A percentile compares a stretch with the other conserved stretches of the same genome.
phyloP scores from a whole-genome alignment of 2,329 filamentous ascomycete species.

The Thelonectria blattea region DNA sequence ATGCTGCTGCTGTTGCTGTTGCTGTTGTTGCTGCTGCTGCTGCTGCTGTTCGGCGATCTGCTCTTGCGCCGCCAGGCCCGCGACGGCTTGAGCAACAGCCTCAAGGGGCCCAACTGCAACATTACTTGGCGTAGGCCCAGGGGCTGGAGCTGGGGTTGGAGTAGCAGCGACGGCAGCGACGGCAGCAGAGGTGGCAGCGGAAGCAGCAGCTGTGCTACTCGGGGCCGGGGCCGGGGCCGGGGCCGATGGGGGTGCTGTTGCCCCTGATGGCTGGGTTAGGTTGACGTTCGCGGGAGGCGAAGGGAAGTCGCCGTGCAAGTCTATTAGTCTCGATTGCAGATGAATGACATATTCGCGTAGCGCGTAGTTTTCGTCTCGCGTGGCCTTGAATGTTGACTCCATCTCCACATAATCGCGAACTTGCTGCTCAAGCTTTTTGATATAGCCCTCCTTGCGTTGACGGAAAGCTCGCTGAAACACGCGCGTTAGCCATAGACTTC shows the following conservation, averaged over 20 bases:
- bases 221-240: slow-evolving; percentile 23
- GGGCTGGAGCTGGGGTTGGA: slow-evolving; percentile 17
- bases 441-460: slow-evolving; percentile 96
- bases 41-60: slow-evolving; percentile 46
- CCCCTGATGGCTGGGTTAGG: slow-evolving; percentile 50
- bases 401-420: slow-evolving; percentile 80
- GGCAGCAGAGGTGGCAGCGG: slow-evolving; percentile 35
- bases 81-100: slow-evolving; percentile 57
- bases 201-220: slow-evolving; percentile 17
- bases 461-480: slow-evolving; percentile 83
- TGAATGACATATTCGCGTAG: slow-evolving; percentile 92
- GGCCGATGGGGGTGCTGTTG: background rate
- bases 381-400: slow-evolving; percentile 77
- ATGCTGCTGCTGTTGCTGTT: slow-evolving; percentile 42
- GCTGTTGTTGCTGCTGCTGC: slow-evolving; percentile 8
- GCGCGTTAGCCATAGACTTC: slow-evolving; percentile 32
- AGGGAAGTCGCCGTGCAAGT: slow-evolving; percentile 82
- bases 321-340: slow-evolving; percentile 84
- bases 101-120: slow-evolving; percentile 50
- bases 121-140: slow-evolving; percentile 36
- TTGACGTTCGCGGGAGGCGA: slow-evolving; percentile 83
- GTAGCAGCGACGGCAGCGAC: background rate
- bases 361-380: slow-evolving; percentile 88
- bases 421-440: slow-evolving; percentile 95
- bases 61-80: slow-evolving; percentile 51